Evolutionary conservation across 2,329 filamentous ascomycete species (phyloP).

Genomic region (Fusarium proliferatum): DNA sequence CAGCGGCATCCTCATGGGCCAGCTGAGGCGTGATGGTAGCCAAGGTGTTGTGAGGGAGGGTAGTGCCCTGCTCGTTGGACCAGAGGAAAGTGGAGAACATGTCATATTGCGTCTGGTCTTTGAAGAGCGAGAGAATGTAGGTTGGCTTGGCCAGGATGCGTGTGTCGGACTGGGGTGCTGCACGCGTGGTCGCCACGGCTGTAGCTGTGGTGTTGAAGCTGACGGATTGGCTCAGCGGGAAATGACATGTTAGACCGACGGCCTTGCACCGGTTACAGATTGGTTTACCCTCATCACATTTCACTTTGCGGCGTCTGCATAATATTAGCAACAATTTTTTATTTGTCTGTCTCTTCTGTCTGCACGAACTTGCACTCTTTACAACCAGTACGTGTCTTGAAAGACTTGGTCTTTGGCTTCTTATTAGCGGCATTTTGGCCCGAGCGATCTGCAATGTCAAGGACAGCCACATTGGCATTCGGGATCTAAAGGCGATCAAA

Average conservation of each 20-base stretch:
- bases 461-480: slow-evolving; percentile 17
- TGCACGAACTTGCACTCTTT: slow-evolving; percentile 39
- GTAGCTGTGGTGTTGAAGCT: not conserved
- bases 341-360: not conserved
- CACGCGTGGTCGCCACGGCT: too few relatives aligned
- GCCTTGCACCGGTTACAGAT: slow-evolving; percentile 30
- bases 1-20: slow-evolving; percentile 24
- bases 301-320: slow-evolving; percentile 39
- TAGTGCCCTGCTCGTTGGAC: slow-evolving; percentile 28
- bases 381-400: slow-evolving; percentile 38
- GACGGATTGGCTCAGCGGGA: slow-evolving; percentile 12
- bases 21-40: slow-evolving; percentile 37
- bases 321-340: not conserved
- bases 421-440: not conserved
- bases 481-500: slow-evolving; percentile 3
- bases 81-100: slow-evolving; percentile 37
- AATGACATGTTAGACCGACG: slow-evolving; percentile 23
- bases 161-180: not conserved
- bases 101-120: slow-evolving; percentile 38
- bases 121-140: slow-evolving; percentile 32
- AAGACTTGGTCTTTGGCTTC: slow-evolving; percentile 26
- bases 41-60: slow-evolving; percentile 33
- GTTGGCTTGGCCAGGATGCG: slow-evolving; percentile 30
- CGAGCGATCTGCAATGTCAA: slow-evolving; percentile 20
- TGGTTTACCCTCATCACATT: slow-evolving; percentile 41